These are phyloP conservation scores for Starmerella vitae DNA, from an alignment of 805 yeast genomes.

Conservation along the genomic window DNA sequence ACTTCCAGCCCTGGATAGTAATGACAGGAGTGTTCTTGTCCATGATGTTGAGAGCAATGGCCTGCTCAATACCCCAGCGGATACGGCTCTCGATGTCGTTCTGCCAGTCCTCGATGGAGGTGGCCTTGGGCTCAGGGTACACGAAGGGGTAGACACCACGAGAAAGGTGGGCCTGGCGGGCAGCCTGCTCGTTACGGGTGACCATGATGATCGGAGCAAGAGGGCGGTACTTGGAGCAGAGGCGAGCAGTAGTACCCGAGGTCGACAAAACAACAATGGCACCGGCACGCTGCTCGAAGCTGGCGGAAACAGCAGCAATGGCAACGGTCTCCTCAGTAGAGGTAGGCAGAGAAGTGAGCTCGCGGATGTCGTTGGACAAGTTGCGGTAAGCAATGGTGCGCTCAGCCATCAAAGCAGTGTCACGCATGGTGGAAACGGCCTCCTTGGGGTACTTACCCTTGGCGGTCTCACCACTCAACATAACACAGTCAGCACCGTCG, in stretches of 20 bases:
- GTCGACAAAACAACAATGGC: slow-evolving; percentile 95
- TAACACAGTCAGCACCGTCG: slow-evolving; percentile 99
- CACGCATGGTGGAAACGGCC: slow-evolving; percentile 98
- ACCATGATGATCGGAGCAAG: slow-evolving; percentile 94
- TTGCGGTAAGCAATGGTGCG: slow-evolving; percentile 81
- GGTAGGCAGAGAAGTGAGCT: slow-evolving; percentile 75
- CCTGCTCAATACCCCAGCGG: slow-evolving; percentile 83
- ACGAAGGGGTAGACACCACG: slow-evolving; percentile 98
- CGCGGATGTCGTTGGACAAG: slow-evolving; percentile 75
- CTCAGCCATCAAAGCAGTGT: slow-evolving; percentile 92
- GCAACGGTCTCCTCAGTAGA: slow-evolving; percentile 94
- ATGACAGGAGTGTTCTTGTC: slow-evolving; percentile 78
- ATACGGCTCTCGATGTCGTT: slow-evolving; percentile 92
- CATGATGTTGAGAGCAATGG: slow-evolving; percentile 73
- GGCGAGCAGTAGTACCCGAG: slow-evolving; percentile 89
- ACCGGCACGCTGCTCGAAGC: slow-evolving; percentile 91
- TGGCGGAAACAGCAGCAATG: slow-evolving; percentile 90
- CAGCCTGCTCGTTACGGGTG: slow-evolving; percentile 85
- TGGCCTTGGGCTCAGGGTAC: slow-evolving; percentile 46
- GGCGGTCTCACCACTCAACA: slow-evolving; percentile 99
- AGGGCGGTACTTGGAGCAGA: slow-evolving; percentile 95
- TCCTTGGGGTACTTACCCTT: slow-evolving; percentile 97
- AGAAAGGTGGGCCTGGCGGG: slow-evolving; percentile 90
- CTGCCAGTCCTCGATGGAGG: slow-evolving; percentile 67
- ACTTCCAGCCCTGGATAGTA: slow-evolving; percentile 97